Evolutionary conservation across 75 land plant genomes (phyloP), one percentile per base, ranked within the genome.

Genomic region (Selaginella moellendorffii): DNA sequence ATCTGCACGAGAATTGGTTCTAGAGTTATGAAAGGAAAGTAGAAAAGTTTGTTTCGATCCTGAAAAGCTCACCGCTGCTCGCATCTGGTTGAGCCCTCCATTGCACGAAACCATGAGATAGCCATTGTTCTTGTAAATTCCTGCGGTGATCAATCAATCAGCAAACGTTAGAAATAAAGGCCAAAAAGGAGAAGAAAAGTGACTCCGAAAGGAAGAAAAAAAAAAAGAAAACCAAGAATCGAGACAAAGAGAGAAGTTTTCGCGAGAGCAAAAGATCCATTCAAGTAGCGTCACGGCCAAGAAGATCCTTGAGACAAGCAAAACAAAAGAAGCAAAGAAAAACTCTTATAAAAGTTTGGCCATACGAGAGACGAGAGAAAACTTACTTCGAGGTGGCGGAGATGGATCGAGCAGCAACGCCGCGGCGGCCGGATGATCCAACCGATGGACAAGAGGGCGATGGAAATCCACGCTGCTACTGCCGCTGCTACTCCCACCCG

Each of bases 11-110:
- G 5, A 14, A 5, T 5, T 36, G 46, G 5, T 5, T 36, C 10
- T 36, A 36, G 46, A 36, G 46, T 5, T 5, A 36, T 14, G 14
- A 14, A 36, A 14, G 14, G 46, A n/a, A n/a, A n/a, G n/a, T n/a
- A n/a, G n/a, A n/a, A n/a, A n/a, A n/a, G n/a, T n/a, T n/a, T n/a
- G n/a, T n/a, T n/a, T n/a, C n/a, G n/a, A n/a, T n/a, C n/a, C n/a
- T n/a, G n/a, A n/a, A 36, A 14, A 51, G 59, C 90, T 51, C 56
- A 90, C 97, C 73, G 80, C 97, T 52, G 97, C 63, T 56, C 88
- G 84, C 97, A 87, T 87, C 66, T 90, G 97, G 67, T 87, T 90
- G 31, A 90, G 86, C 27, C 97, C 97, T 10, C 97, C 97, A 71
- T 90, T 90, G 77, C 92, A 87, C 36, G 84, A 83, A 10, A 90